phyloP scores from a whole-genome alignment of 129 eudicot genomes.

The Chrysanthemum lavandulifolium region DNA sequence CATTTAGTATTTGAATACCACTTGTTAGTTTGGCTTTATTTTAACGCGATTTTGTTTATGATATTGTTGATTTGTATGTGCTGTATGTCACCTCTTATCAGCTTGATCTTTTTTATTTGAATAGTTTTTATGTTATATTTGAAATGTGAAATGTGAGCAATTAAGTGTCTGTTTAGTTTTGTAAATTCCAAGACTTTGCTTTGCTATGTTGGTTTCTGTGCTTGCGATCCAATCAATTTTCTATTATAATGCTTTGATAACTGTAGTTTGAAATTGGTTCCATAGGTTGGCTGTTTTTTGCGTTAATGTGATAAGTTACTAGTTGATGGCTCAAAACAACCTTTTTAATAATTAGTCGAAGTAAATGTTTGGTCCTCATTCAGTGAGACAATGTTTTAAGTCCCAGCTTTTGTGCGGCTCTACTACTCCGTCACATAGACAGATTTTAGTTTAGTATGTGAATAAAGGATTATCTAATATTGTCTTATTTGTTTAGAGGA shows the following conservation, averaged over 20 bases:
- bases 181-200: background rate
- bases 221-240: background rate
- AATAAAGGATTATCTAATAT: slow-evolving; percentile 2
- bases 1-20: too few species aligned
- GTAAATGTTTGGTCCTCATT: background rate
- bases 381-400: background rate
- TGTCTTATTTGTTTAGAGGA: background rate
- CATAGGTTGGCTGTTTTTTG: background rate
- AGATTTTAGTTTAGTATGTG: background rate
- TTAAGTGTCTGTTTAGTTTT: background rate
- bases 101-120: too few species aligned
- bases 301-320: too few species aligned
- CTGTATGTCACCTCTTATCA: too few species aligned
- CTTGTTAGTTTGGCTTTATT: too few species aligned
- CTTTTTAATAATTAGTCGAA: background rate
- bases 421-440: slow-evolving; percentile 1
- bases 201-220: background rate
- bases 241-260: background rate
- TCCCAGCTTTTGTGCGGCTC: background rate
- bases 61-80: too few species aligned
- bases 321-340: background rate
- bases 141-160: too few species aligned
- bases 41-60: too few species aligned
- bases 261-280: too few species aligned
- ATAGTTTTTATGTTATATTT: too few species aligned